Evolutionary conservation across 768 basidiomycete species (phyloP), one percentile per base, ranked within the genome.

Genomic region (Tulasnella sp.): DNA sequence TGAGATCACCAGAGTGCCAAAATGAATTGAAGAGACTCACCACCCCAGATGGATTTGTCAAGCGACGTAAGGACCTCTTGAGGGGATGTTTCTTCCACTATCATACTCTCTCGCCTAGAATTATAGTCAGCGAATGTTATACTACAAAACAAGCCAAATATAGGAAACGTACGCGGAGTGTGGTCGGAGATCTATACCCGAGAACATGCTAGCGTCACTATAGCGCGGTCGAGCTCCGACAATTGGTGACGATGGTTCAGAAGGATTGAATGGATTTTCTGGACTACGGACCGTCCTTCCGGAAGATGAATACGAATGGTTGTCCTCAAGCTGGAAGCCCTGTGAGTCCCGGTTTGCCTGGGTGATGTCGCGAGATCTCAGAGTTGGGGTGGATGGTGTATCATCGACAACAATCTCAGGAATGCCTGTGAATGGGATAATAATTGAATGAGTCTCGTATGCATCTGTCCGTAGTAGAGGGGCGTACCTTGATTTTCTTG

Each of bases 31-130:
- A 28, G 45, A 6, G 3, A 65, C 79, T 59, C 58, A 80, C 81
- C 80, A 59, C 77, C 76, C 82, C 82, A 83, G 45, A 76, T 69
- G n/a, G 81, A 81, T 53, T 70, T 73, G 54, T 79, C 72, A 66
- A 81, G 73, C 9, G 79, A 73, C 16, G 72, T 69, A 16, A 78
- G 63, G 19, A 80, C 68, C 51, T 73, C 67, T 5, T 56, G 49
- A 68, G 72, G 19, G 63, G 67, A 63, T 65, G 67, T 57, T 62
- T 47, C 43, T 16, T 34, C 32, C 9, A 47, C 53, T 9, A 56
- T 46, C 8, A 60, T 61, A 15, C 55, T 55, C 16, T 67, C 66
- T 7, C 64, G 57, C 44, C 66, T 66, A 37, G 59, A 55, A 53
- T 27, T 22, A 32, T 10, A 42, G 24, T 22, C 40, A 22, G 9